Percentiles rank a stretch among this genome's conserved stretches.
phyloP scores from a whole-genome alignment of 495 filamentous ascomycete species.

The Tuber microsphaerosporum region DNA sequence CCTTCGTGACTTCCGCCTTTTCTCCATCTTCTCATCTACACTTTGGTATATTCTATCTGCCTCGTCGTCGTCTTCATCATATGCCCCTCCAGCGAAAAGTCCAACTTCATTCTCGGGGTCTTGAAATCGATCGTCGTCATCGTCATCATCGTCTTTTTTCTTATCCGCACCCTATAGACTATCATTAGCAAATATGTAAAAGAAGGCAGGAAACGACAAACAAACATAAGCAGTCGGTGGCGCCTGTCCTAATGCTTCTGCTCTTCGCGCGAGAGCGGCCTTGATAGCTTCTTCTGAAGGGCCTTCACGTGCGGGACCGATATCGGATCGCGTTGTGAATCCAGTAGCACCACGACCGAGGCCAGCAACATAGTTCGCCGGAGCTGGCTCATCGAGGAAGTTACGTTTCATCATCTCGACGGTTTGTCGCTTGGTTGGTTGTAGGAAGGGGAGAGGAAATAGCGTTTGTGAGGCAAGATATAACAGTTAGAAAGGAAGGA shows the following conservation, averaged over 20 bases:
- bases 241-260: constrained; percentile 73
- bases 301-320: constrained; percentile 91
- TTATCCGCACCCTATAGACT: constrained; percentile 58
- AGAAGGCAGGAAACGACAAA: neutral
- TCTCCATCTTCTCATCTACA: constrained; percentile 95
- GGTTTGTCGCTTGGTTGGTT: neutral
- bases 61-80: constrained; percentile 94
- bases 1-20: constrained; percentile 77
- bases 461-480: neutral
- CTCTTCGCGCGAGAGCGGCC: constrained; percentile 86
- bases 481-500: neutral
- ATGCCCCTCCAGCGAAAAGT: constrained; percentile 85
- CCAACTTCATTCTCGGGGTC: constrained; percentile 97
- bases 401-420: constrained; percentile 69
- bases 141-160: constrained; percentile 67
- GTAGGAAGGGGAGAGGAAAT: constrained; percentile 1
- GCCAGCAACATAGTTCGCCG: constrained; percentile 97
- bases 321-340: constrained; percentile 94
- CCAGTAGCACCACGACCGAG: constrained; percentile 95
- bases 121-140: constrained; percentile 81
- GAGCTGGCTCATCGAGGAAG: constrained; percentile 83
- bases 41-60: constrained; percentile 91
- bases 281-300: constrained; percentile 98
- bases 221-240: constrained; percentile 62
- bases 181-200: constrained; percentile 5